phyloP scores from a whole-genome alignment of 2,329 filamentous ascomycete species.

The Grosmannia clavigera region DNA sequence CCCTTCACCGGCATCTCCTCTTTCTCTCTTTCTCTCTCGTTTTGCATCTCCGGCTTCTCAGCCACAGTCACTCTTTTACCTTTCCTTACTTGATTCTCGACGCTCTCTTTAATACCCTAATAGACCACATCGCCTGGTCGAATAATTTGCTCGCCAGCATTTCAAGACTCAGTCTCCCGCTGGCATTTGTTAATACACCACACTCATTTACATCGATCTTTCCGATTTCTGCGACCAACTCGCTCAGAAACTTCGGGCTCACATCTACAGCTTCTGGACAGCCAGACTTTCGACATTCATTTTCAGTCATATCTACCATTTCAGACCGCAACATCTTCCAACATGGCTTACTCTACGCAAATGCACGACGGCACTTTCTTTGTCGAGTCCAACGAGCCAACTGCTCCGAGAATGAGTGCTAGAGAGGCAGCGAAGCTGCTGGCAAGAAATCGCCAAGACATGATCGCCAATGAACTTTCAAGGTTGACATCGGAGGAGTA shows the following conservation, averaged over 20 bases:
- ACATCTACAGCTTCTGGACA: constrained; percentile 31
- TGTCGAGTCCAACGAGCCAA: constrained; percentile 42
- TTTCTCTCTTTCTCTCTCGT: constrained; percentile 12
- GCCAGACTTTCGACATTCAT: constrained; percentile 29
- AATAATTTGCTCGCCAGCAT: constrained; percentile 24
- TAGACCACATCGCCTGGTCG: constrained; percentile 28
- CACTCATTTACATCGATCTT: constrained; percentile 14
- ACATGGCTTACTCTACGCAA: constrained; percentile 19
- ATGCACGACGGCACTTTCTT: constrained; percentile 36
- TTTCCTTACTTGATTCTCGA: constrained; percentile 27
- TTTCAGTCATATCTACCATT: constrained; percentile 12
- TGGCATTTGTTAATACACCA: constrained; percentile 10
- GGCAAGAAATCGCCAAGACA: constrained; percentile 72
- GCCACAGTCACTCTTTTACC: constrained; percentile 46
- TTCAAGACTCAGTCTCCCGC: constrained; percentile 7
- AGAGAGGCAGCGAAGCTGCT: constrained; percentile 68
- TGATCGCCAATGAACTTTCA: constrained; percentile 81
- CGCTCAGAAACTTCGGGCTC: neutral
- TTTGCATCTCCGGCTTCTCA: constrained; percentile 30
- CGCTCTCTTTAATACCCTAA: constrained; percentile 50
- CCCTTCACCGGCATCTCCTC: constrained; percentile 13
- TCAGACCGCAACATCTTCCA: constrained; percentile 15
- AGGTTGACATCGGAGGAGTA: constrained; percentile 79
- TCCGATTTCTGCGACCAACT: constrained; percentile 3
- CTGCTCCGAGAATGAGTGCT: constrained; percentile 46